Conservation (phyloP, 2,329 filamentous ascomycete species). For the Exophiala lecanii-corni region DNA sequence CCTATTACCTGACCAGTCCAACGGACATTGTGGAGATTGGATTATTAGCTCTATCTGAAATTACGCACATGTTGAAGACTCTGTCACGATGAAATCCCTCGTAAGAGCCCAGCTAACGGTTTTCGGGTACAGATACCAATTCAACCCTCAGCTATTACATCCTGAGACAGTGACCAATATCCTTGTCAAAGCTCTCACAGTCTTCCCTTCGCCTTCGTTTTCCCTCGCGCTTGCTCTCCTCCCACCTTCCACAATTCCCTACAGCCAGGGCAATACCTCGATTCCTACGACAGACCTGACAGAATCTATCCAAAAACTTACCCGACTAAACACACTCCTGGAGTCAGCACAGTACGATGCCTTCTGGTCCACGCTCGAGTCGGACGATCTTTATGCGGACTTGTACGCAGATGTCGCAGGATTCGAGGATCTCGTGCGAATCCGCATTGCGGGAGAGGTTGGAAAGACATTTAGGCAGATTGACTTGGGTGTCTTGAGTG, state of each 20-base stretch:
- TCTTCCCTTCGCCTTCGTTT: slow-evolving; percentile 96
- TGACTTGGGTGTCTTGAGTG: slow-evolving; percentile 62
- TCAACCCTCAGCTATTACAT: slow-evolving; percentile 96
- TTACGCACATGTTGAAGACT: not conserved
- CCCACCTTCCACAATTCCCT: slow-evolving; percentile 71
- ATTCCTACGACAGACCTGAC: slow-evolving; percentile 53
- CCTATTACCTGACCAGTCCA: slow-evolving; percentile 85
- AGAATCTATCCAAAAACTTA: slow-evolving; percentile 87
- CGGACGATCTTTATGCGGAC: slow-evolving; percentile 92
- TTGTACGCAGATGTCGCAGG: slow-evolving; percentile 88
- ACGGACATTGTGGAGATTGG: slow-evolving; percentile 61
- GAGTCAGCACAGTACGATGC: slow-evolving; percentile 82
- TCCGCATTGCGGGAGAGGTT: slow-evolving; percentile 83
- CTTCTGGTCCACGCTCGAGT: slow-evolving; percentile 92
- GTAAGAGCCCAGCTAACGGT: not conserved
- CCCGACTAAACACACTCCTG: slow-evolving; percentile 77
- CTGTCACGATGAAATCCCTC: not conserved
- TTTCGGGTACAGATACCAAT: slow-evolving; percentile 74
- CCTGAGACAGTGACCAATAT: slow-evolving; percentile 98
- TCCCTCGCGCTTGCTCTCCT: slow-evolving; percentile 90
- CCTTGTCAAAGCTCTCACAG: slow-evolving; percentile 94
- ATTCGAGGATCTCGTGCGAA: slow-evolving; percentile 89
- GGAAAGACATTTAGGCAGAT: slow-evolving; percentile 75
- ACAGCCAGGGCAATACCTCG: slow-evolving; percentile 46
- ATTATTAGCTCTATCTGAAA: slow-evolving; percentile 72